Percentiles rank a stretch among this genome's conserved stretches.
These are phyloP conservation scores for Nakazawaea peltata DNA, from an alignment of 805 yeast species.

Conservation along the genomic window DNA sequence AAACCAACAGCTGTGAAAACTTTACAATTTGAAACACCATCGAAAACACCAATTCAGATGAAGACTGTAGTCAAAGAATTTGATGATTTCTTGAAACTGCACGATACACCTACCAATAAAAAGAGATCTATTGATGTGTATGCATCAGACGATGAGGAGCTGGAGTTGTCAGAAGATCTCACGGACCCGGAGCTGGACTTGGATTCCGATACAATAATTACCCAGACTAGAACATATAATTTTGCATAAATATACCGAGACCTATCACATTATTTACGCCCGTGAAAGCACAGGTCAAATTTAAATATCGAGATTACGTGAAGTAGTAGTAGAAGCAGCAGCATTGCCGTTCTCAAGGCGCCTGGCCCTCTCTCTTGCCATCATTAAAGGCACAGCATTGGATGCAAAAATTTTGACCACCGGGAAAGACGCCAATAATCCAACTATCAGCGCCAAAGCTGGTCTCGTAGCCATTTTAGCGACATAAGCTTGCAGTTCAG, in stretches of 20 bases:
- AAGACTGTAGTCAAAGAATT: not conserved
- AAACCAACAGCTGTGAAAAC: too few relatives aligned
- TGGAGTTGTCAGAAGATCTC: slow-evolving; percentile 5
- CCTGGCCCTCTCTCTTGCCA: slow-evolving; percentile 31
- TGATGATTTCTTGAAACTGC: not conserved
- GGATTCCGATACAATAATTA: not conserved
- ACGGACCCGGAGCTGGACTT: slow-evolving; percentile 2
- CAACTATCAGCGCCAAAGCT: slow-evolving; percentile 51
- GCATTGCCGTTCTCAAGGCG: too few relatives aligned
- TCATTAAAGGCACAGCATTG: slow-evolving; percentile 51
- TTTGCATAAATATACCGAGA: too few relatives aligned
- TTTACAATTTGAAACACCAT: too few relatives aligned
- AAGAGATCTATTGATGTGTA: slow-evolving; percentile 10
- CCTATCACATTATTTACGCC: too few relatives aligned
- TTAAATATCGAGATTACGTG: too few relatives aligned
- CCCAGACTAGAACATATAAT: slow-evolving; percentile 6
- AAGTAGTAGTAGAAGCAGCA: too few relatives aligned
- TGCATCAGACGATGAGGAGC: slow-evolving; percentile 10
- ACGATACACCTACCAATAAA: slow-evolving; percentile 1
- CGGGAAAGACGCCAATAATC: slow-evolving; percentile 51
- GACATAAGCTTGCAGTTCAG: slow-evolving; percentile 40
- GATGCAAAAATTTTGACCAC: slow-evolving; percentile 49
- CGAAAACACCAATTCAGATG: not conserved
- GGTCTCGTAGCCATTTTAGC: slow-evolving; percentile 44
- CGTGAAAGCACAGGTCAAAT: too few relatives aligned